Base-by-base conservation (phyloP, 495 filamentous ascomycete genomes). In the Polyplosphaeria fusca region DNA sequence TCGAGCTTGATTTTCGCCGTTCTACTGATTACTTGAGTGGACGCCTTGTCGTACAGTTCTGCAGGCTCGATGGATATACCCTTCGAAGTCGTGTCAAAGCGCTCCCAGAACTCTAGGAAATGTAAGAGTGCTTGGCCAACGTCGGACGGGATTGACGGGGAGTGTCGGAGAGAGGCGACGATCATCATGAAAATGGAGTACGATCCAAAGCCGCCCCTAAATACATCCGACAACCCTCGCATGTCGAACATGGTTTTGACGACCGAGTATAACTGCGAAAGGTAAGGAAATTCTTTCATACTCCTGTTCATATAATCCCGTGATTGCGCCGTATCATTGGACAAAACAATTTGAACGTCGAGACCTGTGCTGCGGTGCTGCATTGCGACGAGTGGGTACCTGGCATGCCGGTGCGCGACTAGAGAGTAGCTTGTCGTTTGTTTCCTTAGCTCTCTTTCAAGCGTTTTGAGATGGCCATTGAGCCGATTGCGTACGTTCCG, bases 101-200 rank as follows among this genome's bases (percentile, higher is more conserved):
- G 60, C 12, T 57, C 58, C 57, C 79, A 84, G 30, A 80, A 76
- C 1, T 74, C 54, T 0, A 86, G 64, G 28, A 84, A 63, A 2
- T 23, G 32, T 5, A 54, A 11, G 1, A 63, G 61, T 1, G 69
- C 47, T 1, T 61, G 51, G 4, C 45, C 44, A 25, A 63, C 44
- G 39, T 66, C 51, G 28, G 39, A 23, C 26, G 72, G 48, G 68
- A 60, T 55, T 7, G 58, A 30, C 18, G 26, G n/a, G 19, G 12
- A 25, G 14, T 61, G 55, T 20, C 76, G 78, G 11, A 83, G 59
- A 39, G 77, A 77, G 1, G 77, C 79, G 13, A 79, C 77, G n/a
- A 84, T 57, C 61, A 84, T 77, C 65, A 83, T 75, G 48, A 81
- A 67, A 13, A 85, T 66, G 4, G 72, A 66, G 58, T 82, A 78